phyloP scores from a whole-genome alignment of 805 yeast genomes.

The Priceomyces melissophilus region DNA sequence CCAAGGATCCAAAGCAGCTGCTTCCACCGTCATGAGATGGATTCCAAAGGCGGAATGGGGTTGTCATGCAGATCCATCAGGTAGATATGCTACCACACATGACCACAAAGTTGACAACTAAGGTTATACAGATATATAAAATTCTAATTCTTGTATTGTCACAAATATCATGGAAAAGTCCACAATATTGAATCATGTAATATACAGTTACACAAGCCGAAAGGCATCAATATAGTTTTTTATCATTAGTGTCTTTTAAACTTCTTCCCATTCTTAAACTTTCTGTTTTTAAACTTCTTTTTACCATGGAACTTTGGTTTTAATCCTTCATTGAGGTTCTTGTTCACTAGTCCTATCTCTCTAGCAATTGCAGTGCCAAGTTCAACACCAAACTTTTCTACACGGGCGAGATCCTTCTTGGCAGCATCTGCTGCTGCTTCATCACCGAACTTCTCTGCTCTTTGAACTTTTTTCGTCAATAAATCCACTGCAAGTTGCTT shows the following conservation, averaged over 20 bases:
- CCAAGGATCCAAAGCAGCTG: slow-evolving; percentile 77
- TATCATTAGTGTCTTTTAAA: slow-evolving; percentile 3
- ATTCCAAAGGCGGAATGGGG: slow-evolving; percentile 99
- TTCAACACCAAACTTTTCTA: slow-evolving; percentile 82
- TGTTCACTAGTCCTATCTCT: slow-evolving; percentile 57
- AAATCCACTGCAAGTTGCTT: slow-evolving; percentile 65
- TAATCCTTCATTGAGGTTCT: slow-evolving; percentile 23
- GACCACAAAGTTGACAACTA: slow-evolving; percentile 45
- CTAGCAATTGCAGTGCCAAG: slow-evolving; percentile 61
- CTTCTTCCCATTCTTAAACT: slow-evolving; percentile 2
- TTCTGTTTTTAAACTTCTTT: slow-evolving; percentile 6
- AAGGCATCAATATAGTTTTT: too few species aligned
- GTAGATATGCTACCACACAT: slow-evolving; percentile 92
- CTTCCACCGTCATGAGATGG: slow-evolving; percentile 98
- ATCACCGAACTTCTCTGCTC: slow-evolving; percentile 78
- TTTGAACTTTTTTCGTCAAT: slow-evolving; percentile 59
- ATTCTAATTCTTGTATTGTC: too few species aligned
- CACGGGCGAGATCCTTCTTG: slow-evolving; percentile 61
- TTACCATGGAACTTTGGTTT: slow-evolving; percentile 7
- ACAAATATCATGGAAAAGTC: too few species aligned
- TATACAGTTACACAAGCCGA: too few species aligned
- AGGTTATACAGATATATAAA: slow-evolving; percentile 1
- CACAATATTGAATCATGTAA: too few species aligned
- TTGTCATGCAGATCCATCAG: slow-evolving; percentile 97
- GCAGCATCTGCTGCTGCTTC: slow-evolving; percentile 54